These are phyloP conservation scores for Cyclanthera cordifolia DNA, from an alignment of 306 rosid genomes.

Conservation along the genomic window DNA sequence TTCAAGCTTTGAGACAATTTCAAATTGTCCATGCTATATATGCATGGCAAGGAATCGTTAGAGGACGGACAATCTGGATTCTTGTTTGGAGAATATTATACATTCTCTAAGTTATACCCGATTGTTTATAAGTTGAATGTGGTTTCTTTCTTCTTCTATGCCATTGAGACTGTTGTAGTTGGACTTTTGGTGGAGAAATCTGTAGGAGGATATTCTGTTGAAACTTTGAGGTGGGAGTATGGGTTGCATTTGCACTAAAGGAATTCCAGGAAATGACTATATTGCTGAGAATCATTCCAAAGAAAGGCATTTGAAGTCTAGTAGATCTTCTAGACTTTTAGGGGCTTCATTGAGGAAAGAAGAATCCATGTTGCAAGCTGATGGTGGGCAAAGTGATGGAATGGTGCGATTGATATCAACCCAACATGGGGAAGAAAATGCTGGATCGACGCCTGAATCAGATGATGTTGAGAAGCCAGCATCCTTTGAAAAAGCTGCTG, in stretches of 20 bases:
- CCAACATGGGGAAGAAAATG: constrained; percentile 13
- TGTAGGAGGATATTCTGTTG: constrained; percentile 10
- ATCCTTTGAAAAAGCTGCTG: constrained; percentile 16
- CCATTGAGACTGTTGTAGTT: neutral
- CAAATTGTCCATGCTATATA: neutral
- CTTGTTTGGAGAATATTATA: neutral
- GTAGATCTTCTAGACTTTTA: constrained; percentile 20
- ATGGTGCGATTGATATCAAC: constrained; percentile 30
- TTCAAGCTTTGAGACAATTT: neutral
- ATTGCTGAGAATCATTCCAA: constrained; percentile 23
- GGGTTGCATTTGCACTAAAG: constrained; percentile 75
- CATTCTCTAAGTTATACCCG: neutral
- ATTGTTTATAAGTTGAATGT: neutral
- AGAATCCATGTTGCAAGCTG: constrained; percentile 19
- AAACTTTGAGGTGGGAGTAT: constrained; percentile 19
- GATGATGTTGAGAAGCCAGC: constrained; percentile 25
- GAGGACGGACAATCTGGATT: neutral
- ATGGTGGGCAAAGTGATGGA: constrained; percentile 25
- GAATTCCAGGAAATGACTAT: constrained; percentile 21
- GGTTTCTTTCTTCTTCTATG: constrained; percentile 5
- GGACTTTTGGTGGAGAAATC: neutral
- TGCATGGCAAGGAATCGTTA: neutral
- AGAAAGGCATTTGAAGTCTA: constrained; percentile 24
- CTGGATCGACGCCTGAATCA: constrained; percentile 19
- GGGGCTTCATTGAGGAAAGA: constrained; percentile 16